Percentiles rank a stretch among this genome's conserved stretches.
phyloP scores from a whole-genome alignment of 805 yeast species.

The Nakazawaea wyomingensis region DNA sequence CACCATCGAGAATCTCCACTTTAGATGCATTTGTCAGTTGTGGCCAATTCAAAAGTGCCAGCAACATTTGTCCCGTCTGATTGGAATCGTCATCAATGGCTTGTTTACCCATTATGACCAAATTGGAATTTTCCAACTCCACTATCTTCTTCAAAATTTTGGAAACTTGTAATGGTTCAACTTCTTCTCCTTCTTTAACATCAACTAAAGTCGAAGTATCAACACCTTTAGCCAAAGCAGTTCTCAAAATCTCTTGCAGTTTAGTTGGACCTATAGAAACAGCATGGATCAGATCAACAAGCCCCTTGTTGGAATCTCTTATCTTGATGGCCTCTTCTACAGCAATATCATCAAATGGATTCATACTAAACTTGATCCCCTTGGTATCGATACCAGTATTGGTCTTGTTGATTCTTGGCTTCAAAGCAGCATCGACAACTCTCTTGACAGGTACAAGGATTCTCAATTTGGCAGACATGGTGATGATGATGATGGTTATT shows the following conservation, averaged over 20 bases:
- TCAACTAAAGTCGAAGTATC: constrained; percentile 82
- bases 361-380: constrained; percentile 88
- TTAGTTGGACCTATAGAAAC: constrained; percentile 87
- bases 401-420: constrained; percentile 86
- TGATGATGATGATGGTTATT: neutral
- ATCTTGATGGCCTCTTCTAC: constrained; percentile 89
- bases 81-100: constrained; percentile 94
- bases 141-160: constrained; percentile 74
- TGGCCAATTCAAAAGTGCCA: constrained; percentile 91
- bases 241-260: constrained; percentile 81
- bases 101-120: constrained; percentile 91
- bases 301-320: constrained; percentile 55
- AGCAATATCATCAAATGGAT: constrained; percentile 98
- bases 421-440: constrained; percentile 88
- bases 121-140: constrained; percentile 63
- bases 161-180: constrained; percentile 89
- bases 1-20: constrained; percentile 56
- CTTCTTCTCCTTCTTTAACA: constrained; percentile 50
- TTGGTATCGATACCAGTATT: constrained; percentile 80
- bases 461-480: constrained; percentile 45
- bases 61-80: constrained; percentile 96
- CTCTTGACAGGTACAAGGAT: constrained; percentile 93
- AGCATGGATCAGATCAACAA: constrained; percentile 81
- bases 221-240: constrained; percentile 92
- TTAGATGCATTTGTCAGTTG: constrained; percentile 94